Conservation (phyloP, 257 asterid species). For the Lycium barbarum region DNA sequence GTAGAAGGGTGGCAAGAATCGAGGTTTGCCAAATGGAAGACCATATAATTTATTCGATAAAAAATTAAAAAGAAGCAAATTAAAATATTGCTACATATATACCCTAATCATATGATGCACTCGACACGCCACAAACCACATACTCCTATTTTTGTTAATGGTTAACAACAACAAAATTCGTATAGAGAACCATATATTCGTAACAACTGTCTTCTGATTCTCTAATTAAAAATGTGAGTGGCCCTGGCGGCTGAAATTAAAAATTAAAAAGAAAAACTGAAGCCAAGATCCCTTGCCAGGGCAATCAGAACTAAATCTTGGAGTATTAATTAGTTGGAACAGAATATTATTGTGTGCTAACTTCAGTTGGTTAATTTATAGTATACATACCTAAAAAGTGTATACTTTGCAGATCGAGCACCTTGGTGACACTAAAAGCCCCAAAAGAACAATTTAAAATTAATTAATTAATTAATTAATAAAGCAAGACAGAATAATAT, state of each 20-base stretch:
- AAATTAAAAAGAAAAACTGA: background rate
- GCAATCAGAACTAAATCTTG: background rate
- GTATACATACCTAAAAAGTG: background rate
- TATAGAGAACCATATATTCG: background rate
- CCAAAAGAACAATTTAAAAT: background rate
- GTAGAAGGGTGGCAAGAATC: background rate
- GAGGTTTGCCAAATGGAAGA: conserved; percentile 15
- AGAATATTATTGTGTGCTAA: conserved; percentile 17
- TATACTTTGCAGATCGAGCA: conserved; percentile 7
- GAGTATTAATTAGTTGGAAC: background rate
- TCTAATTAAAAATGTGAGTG: conserved; percentile 10
- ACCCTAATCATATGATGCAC: background rate
- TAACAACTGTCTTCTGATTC: background rate
- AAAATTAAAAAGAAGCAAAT: background rate
- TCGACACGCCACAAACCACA: background rate
- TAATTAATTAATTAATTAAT: background rate
- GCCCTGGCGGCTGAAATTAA: conserved; percentile 22
- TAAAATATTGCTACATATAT: background rate
- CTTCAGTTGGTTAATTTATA: background rate
- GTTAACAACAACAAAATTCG: too few species aligned
- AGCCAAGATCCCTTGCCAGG: background rate
- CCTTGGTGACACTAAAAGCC: background rate
- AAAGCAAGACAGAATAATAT: background rate
- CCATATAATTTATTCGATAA: background rate
- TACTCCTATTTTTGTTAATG: background rate